These are phyloP conservation scores for Penicillium coffeae DNA, from an alignment of 495 filamentous ascomycete species.

Conservation along the genomic window DNA sequence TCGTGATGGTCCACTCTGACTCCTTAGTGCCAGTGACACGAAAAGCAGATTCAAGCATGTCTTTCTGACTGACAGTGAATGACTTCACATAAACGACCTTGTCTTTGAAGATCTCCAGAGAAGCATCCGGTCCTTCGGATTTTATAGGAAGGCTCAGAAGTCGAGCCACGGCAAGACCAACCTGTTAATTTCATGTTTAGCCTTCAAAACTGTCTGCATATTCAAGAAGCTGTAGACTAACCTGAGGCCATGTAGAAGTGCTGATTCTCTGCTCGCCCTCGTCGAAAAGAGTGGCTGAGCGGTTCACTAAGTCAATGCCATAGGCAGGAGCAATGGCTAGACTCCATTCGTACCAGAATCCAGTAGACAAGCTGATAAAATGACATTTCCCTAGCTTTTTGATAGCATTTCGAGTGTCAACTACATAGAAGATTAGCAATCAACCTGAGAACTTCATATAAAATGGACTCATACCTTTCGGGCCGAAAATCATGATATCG, in stretches of 20 bases:
- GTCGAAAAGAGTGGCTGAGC: conserved; percentile 41
- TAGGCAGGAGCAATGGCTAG: conserved; percentile 27
- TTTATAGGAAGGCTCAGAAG: conserved; percentile 40
- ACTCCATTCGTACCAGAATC: conserved; percentile 55
- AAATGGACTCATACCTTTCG: too few relatives aligned
- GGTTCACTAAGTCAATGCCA: conserved; percentile 45
- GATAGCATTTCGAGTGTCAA: conserved; percentile 25
- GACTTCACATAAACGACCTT: conserved; percentile 39
- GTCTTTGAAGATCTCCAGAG: conserved; percentile 31
- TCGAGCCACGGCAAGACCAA: conserved; percentile 41
- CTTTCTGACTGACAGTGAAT: conserved; percentile 47
- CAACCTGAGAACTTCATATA: too few relatives aligned
- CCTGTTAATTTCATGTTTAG: too few relatives aligned
- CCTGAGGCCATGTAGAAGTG: conserved; percentile 40
- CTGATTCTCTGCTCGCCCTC: conserved; percentile 41
- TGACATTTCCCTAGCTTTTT: conserved; percentile 38
- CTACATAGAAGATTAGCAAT: background rate
- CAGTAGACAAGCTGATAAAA: conserved; percentile 47
- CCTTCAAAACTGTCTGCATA: too few relatives aligned
- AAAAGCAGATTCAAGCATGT: conserved; percentile 49
- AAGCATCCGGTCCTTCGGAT: conserved; percentile 35
- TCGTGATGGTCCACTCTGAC: conserved; percentile 53
- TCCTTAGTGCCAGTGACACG: conserved; percentile 51
- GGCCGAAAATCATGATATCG: conserved; percentile 26
- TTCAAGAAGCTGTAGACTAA: too few relatives aligned